phyloP scores from a whole-genome alignment of 352 stramenopile genomes.

The Globisporangium camurandrum region DNA sequence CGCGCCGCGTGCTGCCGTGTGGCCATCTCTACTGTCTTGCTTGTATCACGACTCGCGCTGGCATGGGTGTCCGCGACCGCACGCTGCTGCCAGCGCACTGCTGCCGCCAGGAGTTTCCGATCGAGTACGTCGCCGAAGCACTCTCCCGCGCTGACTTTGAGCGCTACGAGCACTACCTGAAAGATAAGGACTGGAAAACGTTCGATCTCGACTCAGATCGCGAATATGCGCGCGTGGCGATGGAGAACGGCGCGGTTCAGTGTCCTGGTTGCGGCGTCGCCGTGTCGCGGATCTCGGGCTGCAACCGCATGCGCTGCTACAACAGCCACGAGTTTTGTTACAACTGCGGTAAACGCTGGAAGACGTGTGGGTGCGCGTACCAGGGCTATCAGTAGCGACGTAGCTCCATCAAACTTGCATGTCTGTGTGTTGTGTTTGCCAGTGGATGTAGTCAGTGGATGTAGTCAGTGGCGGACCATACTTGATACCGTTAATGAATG shows the following conservation, averaged over 20 bases:
- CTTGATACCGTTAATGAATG: no score
- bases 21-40: conserved; percentile 55
- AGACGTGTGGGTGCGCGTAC: conserved; percentile 8
- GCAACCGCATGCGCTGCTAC: conserved; percentile 50
- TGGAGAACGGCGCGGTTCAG: conserved; percentile 26
- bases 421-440: no score
- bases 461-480: no score
- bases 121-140: conserved; percentile 10
- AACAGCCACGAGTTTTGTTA: conserved; percentile 65
- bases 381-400: no score
- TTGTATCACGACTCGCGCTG: conserved; percentile 47
- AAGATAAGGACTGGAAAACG: conserved; percentile 12
- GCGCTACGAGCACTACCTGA: conserved; percentile 8
- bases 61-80: conserved; percentile 54
- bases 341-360: conserved; percentile 26
- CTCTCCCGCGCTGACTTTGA: conserved; percentile 1
- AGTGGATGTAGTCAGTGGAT: no score
- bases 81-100: conserved; percentile 5
- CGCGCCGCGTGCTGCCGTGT: conserved; percentile 19
- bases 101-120: conserved; percentile 8
- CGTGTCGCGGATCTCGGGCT: conserved; percentile 40
- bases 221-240: conserved; percentile 41
- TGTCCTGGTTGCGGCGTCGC: conserved; percentile 67
- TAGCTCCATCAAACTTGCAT: no score
- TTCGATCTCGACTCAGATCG: conserved; percentile 42